Evolutionary conservation across 169 alveolate genomes (phyloP), one percentile per base, ranked within the genome.

Genomic region (Plasmodium coatneyi): DNA sequence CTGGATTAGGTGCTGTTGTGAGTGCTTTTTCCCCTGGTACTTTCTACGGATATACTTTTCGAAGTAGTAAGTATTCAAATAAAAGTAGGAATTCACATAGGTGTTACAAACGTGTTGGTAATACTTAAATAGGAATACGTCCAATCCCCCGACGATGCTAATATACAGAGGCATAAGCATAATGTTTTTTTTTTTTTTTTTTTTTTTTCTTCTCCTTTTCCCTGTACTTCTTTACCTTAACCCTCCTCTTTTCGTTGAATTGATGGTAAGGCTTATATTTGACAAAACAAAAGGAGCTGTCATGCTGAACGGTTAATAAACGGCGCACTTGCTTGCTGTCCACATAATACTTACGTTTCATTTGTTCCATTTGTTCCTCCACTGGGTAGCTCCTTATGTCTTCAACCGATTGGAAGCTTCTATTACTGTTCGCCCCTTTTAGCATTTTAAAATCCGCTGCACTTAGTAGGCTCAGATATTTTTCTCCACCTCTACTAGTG

Each of bases 81-180:
- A 89, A 46, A 89, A 89, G 71, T 89, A 89, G 16, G 90, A 28
- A 43, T 79, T 89, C 32, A 89, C 82, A 89, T 89, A 89, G 5
- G 41, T 89, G 46, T 89, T 72, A 41, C 94, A 89, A 36, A 89
- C 60, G 71, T 89, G 66, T 7, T 78, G 80, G 52, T 89, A 78
- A 89, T 78, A 89, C n/a, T 89, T 89, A 66, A 79, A 56, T 79
- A 89, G 79, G 49, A 89, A 89, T 56, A 79, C 19, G 71, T 89
- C 94, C 12, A 89, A 0, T 4, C 94, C 94, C 5, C 89, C 89
- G 0, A 36, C 66, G n/a, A 89, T 89, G 49, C 94, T 89, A 56
- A 89, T 89, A 36, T 79, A 89, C 30, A 89, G 36, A 4, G 94
- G 94, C 72, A 89, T 79, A n/a, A 5, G 19, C 90, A 56, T 39